Conservation (phyloP, 179 eudicot species). For the Silene coronaria region DNA sequence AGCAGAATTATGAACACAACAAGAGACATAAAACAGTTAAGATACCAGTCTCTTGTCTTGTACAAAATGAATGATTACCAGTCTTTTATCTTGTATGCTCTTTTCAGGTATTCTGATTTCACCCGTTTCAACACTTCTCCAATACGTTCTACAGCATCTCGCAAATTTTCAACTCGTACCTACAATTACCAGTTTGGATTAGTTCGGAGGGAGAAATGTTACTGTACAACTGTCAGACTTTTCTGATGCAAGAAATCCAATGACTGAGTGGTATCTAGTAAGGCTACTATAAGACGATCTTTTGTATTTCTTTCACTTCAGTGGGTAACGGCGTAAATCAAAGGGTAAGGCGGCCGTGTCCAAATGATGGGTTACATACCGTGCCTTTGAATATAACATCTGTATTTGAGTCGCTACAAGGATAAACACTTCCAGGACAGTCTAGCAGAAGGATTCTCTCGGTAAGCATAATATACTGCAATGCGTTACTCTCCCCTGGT, state of each 20-base stretch:
- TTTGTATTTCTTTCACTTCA: too few species aligned
- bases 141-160: conserved; percentile 76
- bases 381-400: conserved; percentile 92
- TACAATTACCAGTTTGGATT: conserved; percentile 18
- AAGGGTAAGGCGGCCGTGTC: background rate
- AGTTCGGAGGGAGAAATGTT: background rate
- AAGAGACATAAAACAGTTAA: background rate
- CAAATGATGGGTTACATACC: conserved; percentile 44
- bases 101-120: conserved; percentile 67
- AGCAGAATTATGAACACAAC: background rate
- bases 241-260: too few species aligned
- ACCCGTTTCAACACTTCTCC: conserved; percentile 87
- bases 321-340: background rate
- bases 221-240: background rate
- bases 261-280: too few species aligned
- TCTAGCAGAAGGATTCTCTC: conserved; percentile 82
- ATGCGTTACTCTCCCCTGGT: conserved; percentile 90
- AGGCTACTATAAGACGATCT: too few species aligned
- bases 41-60: background rate
- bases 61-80: conserved; percentile 36
- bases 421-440: conserved; percentile 97
- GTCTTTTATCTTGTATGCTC: conserved; percentile 75
- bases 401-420: conserved; percentile 66
- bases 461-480: conserved; percentile 89
- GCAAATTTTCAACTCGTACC: conserved; percentile 83